Conservation (phyloP, 305 asterid species). For the Solanum hybrid region DNA sequence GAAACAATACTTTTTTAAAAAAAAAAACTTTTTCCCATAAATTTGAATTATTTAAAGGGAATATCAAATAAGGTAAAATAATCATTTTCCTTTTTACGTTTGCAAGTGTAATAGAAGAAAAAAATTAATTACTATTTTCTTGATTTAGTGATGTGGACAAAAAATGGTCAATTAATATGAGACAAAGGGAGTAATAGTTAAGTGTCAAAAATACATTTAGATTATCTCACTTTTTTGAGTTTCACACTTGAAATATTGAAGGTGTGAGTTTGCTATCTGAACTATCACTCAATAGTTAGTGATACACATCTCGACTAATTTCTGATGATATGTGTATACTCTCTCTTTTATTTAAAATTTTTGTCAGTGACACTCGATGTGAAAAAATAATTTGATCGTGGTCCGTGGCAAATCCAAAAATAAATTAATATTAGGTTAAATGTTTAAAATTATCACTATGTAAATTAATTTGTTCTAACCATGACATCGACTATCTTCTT, state of each 20-base stretch:
- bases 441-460: too few species aligned
- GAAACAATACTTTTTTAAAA: background rate
- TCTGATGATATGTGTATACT: background rate
- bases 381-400: background rate
- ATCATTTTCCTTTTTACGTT: background rate
- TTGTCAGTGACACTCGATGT: background rate
- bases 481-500: background rate
- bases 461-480: background rate
- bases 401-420: background rate
- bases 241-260: background rate
- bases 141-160: background rate
- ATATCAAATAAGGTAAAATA: background rate
- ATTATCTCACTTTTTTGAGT: too few species aligned
- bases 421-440: too few species aligned
- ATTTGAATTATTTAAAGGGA: background rate
- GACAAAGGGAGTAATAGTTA: accelerated
- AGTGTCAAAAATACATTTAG: too few species aligned
- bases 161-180: background rate
- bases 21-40: background rate
- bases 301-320: too few species aligned
- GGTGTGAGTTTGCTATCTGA: background rate
- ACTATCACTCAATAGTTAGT: too few species aligned
- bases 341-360: accelerated
- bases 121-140: too few species aligned
- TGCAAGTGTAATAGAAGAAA: background rate